These are phyloP conservation scores for Paramecium bursaria DNA, from an alignment of 73 alveolate species.

Conservation along the genomic window DNA sequence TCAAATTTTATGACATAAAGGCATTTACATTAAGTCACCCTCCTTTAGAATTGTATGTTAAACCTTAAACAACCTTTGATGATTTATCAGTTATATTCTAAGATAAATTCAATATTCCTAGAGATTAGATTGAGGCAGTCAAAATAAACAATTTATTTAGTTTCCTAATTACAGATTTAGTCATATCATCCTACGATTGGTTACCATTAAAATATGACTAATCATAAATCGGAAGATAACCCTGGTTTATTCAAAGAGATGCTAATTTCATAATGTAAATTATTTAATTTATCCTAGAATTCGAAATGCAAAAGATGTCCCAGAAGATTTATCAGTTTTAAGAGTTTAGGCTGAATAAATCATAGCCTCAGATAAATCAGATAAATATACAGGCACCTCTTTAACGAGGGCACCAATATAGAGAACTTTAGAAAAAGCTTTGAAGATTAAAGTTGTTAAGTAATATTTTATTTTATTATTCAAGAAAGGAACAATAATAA, in stretches of 20 bases:
- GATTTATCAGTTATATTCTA: not conserved
- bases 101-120: not conserved
- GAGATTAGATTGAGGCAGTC: slow-evolving; percentile 36
- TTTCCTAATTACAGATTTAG: slow-evolving; percentile 42
- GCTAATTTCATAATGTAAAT: slow-evolving; percentile 13
- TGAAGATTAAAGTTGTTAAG: slow-evolving; percentile 48
- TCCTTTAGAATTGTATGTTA: slow-evolving; percentile 15
- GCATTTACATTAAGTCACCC: slow-evolving; percentile 34
- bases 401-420: not conserved
- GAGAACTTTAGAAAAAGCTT: slow-evolving; percentile 39
- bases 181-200: slow-evolving; percentile 55
- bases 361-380: slow-evolving; percentile 22
- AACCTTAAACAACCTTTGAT: slow-evolving; percentile 3
- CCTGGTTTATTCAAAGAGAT: slow-evolving; percentile 42
- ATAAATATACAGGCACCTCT: slow-evolving; percentile 3
- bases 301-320: slow-evolving; percentile 35
- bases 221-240: not conserved
- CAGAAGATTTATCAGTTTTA: slow-evolving; percentile 20
- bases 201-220: not conserved
- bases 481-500: no score
- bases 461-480: no score
- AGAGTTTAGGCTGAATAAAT: slow-evolving; percentile 29
- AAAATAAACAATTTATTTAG: slow-evolving; percentile 34
- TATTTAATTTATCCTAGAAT: not conserved
- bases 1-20: slow-evolving; percentile 5